These are phyloP conservation scores for Cryomyces minteri DNA, from an alignment of 495 filamentous ascomycete genomes.

Conservation along the genomic window DNA sequence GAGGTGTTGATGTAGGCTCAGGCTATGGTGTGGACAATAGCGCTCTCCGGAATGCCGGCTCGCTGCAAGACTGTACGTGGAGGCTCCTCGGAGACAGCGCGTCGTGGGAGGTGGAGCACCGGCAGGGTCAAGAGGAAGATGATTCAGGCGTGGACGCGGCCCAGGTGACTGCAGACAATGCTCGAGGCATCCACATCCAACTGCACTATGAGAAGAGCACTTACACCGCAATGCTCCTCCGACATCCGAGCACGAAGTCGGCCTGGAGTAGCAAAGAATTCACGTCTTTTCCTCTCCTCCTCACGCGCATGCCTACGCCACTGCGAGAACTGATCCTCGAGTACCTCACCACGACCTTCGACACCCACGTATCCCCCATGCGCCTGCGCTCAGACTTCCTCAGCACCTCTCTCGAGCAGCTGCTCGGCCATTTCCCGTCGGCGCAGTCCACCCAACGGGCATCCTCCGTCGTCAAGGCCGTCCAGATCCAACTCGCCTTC, in stretches of 20 bases:
- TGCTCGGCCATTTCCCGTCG: neutral
- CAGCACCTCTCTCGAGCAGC: slow-evolving; percentile 9
- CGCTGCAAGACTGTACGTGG: slow-evolving; percentile 17
- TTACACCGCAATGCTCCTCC: slow-evolving; percentile 15
- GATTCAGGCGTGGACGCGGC: neutral
- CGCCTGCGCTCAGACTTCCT: slow-evolving; percentile 12
- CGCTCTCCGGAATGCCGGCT: slow-evolving; percentile 5
- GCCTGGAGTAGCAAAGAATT: slow-evolving; percentile 1
- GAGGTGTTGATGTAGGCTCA: slow-evolving; percentile 14
- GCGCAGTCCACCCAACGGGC: slow-evolving; percentile 1
- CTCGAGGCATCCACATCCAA: slow-evolving; percentile 12
- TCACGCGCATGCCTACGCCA: slow-evolving; percentile 17
- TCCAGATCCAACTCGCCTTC: slow-evolving; percentile 17
- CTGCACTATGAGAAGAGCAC: slow-evolving; percentile 12
- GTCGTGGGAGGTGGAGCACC: slow-evolving; percentile 4
- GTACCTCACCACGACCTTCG: slow-evolving; percentile 16
- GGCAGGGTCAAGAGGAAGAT: neutral
- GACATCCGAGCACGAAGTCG: slow-evolving; percentile 4
- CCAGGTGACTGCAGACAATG: slow-evolving; percentile 3
- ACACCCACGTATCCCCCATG: slow-evolving; percentile 12
- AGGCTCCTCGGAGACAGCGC: slow-evolving; percentile 10
- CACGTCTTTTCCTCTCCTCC: slow-evolving; percentile 15
- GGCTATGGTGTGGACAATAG: slow-evolving; percentile 3
- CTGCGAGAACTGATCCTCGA: slow-evolving; percentile 17
- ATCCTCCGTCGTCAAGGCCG: slow-evolving; percentile 3